A percentile compares a stretch with the other conserved stretches of the same genome.
Evolutionary conservation across 192 early-diverging fungal genomes (phyloP).

Genomic region (Coemansia sp.): DNA sequence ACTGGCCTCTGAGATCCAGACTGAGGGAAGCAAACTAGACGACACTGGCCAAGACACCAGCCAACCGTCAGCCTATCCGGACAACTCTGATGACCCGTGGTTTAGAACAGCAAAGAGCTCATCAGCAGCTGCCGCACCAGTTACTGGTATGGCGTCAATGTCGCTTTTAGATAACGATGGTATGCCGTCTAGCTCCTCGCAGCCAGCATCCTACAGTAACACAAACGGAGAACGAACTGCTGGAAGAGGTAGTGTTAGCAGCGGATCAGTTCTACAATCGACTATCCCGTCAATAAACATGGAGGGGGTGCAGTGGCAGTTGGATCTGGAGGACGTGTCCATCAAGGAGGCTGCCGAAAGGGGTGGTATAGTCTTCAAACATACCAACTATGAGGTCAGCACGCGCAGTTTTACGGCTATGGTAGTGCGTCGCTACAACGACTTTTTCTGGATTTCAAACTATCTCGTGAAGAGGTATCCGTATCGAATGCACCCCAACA

Average conservation of each 20-base stretch:
- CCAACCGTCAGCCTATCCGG: constrained; percentile 27
- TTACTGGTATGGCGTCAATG: constrained; percentile 30
- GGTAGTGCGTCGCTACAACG: constrained; percentile 84
- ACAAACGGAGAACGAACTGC: neutral
- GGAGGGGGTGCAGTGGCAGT: constrained; percentile 51
- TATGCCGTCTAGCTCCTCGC: constrained; percentile 10
- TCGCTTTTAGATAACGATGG: constrained; percentile 13
- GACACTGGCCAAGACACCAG: neutral
- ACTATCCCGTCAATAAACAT: constrained; percentile 43
- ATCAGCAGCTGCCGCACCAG: constrained; percentile 15
- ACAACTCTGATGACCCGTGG: constrained; percentile 63
- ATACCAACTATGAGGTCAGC: constrained; percentile 80
- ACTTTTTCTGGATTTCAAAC: constrained; percentile 88
- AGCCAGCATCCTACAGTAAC: neutral
- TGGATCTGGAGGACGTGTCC: constrained; percentile 55
- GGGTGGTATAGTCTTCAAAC: constrained; percentile 73
- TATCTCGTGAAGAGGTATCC: constrained; percentile 77
- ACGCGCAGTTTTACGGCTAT: constrained; percentile 62
- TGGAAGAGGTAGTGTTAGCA: constrained; percentile 8
- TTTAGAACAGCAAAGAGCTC: constrained; percentile 22
- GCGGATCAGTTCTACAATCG: neutral
- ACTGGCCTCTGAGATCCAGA: constrained; percentile 25
- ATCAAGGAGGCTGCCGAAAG: constrained; percentile 58
- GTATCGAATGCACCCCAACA: constrained; percentile 72
- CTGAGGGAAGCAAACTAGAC: neutral